Conservation (phyloP, 2,329 filamentous ascomycete genomes). For the Sclerotinia glacialis region DNA sequence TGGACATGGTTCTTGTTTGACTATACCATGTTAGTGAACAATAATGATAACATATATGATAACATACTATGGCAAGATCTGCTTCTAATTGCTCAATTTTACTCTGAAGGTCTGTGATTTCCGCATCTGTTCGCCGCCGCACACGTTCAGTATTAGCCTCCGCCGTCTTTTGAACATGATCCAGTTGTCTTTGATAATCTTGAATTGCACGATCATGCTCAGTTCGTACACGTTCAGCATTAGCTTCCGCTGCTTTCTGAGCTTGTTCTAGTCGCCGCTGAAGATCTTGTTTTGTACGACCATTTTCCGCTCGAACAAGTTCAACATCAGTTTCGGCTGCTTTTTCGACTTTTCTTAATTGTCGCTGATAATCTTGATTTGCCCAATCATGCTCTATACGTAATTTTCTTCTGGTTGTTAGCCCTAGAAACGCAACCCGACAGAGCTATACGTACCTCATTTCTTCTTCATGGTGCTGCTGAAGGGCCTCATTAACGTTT, state of each 20-base stretch:
- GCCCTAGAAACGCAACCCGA: not conserved
- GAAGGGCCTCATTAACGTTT: conserved; percentile 64
- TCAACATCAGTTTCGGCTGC: conserved; percentile 49
- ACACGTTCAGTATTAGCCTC: conserved; percentile 51
- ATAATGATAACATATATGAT: not conserved
- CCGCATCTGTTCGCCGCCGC: conserved; percentile 53
- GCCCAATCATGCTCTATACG: conserved; percentile 38
- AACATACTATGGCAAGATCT: conserved; percentile 56
- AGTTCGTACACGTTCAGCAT: conserved; percentile 47
- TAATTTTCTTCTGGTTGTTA: conserved; percentile 36
- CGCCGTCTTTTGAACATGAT: conserved; percentile 48
- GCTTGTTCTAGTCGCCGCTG: conserved; percentile 48
- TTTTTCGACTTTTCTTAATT: conserved; percentile 49
- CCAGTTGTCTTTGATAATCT: conserved; percentile 45
- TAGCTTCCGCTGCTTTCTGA: conserved; percentile 49
- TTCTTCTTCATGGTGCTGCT: conserved; percentile 67
- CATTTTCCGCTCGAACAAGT: conserved; percentile 44
- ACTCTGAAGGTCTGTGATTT: conserved; percentile 60
- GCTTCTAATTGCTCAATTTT: conserved; percentile 61
- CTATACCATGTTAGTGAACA: conserved; percentile 41
- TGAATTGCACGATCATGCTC: conserved; percentile 38
- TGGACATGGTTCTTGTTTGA: conserved; percentile 58
- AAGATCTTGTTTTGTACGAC: conserved; percentile 33
- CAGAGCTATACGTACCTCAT: conserved; percentile 46
- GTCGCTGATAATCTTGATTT: conserved; percentile 41